Percentiles rank a stretch among this genome's conserved stretches.
phyloP scores from a whole-genome alignment of 495 filamentous ascomycete species.

The Pseudotulostoma volvatum region DNA sequence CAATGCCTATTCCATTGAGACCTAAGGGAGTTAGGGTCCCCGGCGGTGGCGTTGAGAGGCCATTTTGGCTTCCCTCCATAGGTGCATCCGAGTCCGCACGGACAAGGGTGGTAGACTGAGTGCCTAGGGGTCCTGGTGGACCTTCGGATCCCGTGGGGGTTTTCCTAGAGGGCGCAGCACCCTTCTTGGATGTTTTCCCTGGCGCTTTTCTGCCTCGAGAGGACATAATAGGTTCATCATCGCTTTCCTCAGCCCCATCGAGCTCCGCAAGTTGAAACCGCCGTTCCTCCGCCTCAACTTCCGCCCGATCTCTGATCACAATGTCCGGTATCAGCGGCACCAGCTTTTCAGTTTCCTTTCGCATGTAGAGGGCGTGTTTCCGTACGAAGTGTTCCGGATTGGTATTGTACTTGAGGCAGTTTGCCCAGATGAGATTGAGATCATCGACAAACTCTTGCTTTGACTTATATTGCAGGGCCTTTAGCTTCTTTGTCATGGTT shows the following conservation, averaged over 20 bases:
- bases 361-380: constrained; percentile 89
- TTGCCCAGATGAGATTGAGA: constrained; percentile 87
- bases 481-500: constrained; percentile 95
- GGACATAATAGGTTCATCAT: constrained; percentile 97
- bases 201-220: constrained; percentile 85
- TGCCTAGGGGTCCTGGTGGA: constrained; percentile 44
- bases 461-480: constrained; percentile 69
- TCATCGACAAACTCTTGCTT: constrained; percentile 92
- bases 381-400: constrained; percentile 74
- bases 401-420: constrained; percentile 90
- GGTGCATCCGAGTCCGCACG: constrained; percentile 47
- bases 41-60: constrained; percentile 63
- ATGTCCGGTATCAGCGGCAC: constrained; percentile 92
- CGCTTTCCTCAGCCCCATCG: constrained; percentile 76
- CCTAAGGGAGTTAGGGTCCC: constrained; percentile 64
- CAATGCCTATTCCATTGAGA: constrained; percentile 45
- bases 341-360: constrained; percentile 88
- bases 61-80: constrained; percentile 60
- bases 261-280: constrained; percentile 59
- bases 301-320: constrained; percentile 70
- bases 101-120: constrained; percentile 32
- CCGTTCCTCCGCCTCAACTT: constrained; percentile 92
- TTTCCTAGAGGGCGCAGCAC: constrained; percentile 53
- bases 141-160: constrained; percentile 51
- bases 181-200: constrained; percentile 64